These are phyloP conservation scores for Pseudocercospora ulei DNA, from an alignment of 2,329 filamentous ascomycete species.

Conservation along the genomic window DNA sequence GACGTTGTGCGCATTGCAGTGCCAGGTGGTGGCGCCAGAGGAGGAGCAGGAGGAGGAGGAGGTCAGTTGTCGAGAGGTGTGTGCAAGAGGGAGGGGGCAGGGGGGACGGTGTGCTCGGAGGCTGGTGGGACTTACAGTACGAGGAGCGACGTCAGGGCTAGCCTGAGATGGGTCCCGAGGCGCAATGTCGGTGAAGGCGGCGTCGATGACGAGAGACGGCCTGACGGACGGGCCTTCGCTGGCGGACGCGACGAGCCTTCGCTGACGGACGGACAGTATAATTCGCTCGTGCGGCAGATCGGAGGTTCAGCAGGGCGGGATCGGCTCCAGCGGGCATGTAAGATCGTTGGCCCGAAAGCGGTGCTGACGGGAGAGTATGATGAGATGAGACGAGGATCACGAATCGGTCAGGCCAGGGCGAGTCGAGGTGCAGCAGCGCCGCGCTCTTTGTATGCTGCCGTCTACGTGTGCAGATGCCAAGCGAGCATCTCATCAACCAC, in stretches of 20 bases:
- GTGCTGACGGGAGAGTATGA: constrained; percentile 4
- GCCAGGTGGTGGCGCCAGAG: constrained; percentile 11
- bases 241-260: no score
- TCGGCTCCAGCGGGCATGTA: constrained; percentile 10
- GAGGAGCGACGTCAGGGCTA: constrained; percentile 6
- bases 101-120: constrained; percentile 13
- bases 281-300: constrained; percentile 10
- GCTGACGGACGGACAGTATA: no score
- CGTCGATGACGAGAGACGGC: constrained; percentile 10
- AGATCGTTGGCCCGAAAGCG: no score
- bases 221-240: no score
- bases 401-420: constrained; percentile 4
- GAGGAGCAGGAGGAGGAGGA: constrained; percentile 3
- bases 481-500: constrained; percentile 9
- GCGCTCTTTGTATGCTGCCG: constrained; percentile 15
- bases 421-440: constrained; percentile 12
- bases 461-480: constrained; percentile 14
- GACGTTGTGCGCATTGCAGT: constrained; percentile 10
- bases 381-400: constrained; percentile 3
- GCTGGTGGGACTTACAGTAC: constrained; percentile 12
- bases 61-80: neutral
- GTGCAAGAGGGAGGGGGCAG: neutral
- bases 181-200: constrained; percentile 12
- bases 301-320: constrained; percentile 14
- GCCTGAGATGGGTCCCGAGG: neutral